A percentile compares a stretch with the other conserved stretches of the same genome.
Conservation (phyloP, 805 yeast genomes). For the Suhomyces xylopsoci region DNA sequence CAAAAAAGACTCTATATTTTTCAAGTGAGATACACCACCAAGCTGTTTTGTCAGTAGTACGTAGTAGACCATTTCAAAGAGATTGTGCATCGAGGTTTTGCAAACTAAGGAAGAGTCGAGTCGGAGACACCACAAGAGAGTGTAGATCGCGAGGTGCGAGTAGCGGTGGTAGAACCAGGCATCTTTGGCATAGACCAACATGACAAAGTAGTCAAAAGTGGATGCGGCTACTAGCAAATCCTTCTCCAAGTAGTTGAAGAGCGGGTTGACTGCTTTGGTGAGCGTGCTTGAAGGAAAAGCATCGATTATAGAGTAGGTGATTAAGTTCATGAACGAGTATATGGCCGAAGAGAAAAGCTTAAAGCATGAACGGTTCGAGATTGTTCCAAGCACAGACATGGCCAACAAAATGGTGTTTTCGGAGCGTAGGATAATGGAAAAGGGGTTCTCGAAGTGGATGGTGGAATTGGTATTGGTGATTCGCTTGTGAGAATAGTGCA, state of each 20-base stretch:
- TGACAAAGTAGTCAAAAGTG: conserved; percentile 8
- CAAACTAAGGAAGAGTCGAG: conserved; percentile 13
- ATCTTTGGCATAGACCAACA: conserved; percentile 12
- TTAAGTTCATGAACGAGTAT: conserved; percentile 28
- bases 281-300: conserved; percentile 14
- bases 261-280: conserved; percentile 12
- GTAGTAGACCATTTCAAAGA: background rate
- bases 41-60: background rate
- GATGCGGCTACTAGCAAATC: conserved; percentile 15
- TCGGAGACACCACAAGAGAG: conserved; percentile 9
- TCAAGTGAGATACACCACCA: background rate
- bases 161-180: background rate
- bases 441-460: conserved; percentile 10
- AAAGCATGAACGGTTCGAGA: conserved; percentile 15
- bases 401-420: conserved; percentile 29
- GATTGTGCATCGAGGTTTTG: conserved; percentile 12
- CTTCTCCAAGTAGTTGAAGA: conserved; percentile 16
- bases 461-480: background rate
- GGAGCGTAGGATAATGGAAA: conserved; percentile 21
- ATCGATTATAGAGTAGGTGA: conserved; percentile 16
- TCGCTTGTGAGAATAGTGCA: background rate
- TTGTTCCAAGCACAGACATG: conserved; percentile 17
- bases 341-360: conserved; percentile 26
- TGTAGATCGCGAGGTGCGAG: conserved; percentile 7
- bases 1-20: background rate